Evolutionary conservation across 345 rosid genomes (phyloP).

Genomic region (Sisymbrium altissimum): DNA sequence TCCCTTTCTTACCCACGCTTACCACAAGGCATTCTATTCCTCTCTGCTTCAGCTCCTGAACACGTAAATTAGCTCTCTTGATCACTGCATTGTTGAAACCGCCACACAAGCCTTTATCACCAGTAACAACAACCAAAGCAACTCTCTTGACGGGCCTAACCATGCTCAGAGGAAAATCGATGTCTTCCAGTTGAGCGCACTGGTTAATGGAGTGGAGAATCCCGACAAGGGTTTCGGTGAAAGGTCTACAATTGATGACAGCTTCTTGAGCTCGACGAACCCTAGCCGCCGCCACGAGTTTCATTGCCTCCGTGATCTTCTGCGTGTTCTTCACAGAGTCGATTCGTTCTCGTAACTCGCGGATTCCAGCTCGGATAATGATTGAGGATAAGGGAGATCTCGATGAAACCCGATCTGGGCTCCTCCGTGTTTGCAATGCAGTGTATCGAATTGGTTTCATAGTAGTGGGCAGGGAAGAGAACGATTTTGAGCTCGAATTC

Average conservation of each 20-base stretch:
- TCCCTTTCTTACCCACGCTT: slow-evolving; percentile 83
- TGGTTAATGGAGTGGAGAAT: slow-evolving; percentile 52
- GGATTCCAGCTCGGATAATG: slow-evolving; percentile 47
- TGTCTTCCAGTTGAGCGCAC: slow-evolving; percentile 52
- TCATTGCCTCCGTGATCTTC: slow-evolving; percentile 86
- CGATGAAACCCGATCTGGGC: not conserved
- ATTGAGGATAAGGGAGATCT: slow-evolving; percentile 11
- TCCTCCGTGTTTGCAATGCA: not conserved
- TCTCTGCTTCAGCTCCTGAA: slow-evolving; percentile 51
- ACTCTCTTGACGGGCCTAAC: slow-evolving; percentile 74
- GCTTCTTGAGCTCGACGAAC: slow-evolving; percentile 87
- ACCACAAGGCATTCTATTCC: slow-evolving; percentile 64
- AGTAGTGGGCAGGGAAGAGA: not conserved
- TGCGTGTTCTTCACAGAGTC: slow-evolving; percentile 56
- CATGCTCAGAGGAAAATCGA: slow-evolving; percentile 63
- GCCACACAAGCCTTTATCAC: slow-evolving; percentile 84
- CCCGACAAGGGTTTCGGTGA: slow-evolving; percentile 55
- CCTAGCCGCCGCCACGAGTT: slow-evolving; percentile 76
- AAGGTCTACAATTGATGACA: slow-evolving; percentile 71
- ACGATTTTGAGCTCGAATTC: not conserved
- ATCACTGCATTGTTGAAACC: slow-evolving; percentile 71
- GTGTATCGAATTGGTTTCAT: not conserved
- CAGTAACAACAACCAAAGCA: slow-evolving; percentile 58
- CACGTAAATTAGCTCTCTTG: slow-evolving; percentile 52
- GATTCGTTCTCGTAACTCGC: slow-evolving; percentile 62